Percentiles rank a stretch among this genome's conserved stretches.
phyloP scores from a whole-genome alignment of 2,329 filamentous ascomycete species.

The Colletotrichum endophyticum region DNA sequence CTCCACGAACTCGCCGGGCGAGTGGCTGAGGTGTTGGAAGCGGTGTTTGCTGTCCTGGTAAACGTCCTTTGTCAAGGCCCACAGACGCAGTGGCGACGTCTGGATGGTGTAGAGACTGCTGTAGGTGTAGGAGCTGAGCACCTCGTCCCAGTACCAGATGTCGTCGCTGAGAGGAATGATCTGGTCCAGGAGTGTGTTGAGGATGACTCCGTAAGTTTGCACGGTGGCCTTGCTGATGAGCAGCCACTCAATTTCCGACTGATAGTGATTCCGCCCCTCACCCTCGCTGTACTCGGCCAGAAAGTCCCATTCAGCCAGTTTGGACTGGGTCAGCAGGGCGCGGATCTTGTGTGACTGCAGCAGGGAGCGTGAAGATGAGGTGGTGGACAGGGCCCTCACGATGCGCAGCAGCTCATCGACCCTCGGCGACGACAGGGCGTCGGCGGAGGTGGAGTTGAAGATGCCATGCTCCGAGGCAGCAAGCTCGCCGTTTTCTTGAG shows the following conservation, averaged over 20 bases:
- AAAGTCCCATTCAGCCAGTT: slow-evolving; percentile 43
- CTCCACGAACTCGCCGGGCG: slow-evolving; percentile 36
- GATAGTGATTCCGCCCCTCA: slow-evolving; percentile 32
- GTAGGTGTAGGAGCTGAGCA: slow-evolving; percentile 78
- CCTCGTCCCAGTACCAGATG: slow-evolving; percentile 94
- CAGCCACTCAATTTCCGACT: slow-evolving; percentile 87
- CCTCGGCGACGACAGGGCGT: slow-evolving; percentile 55
- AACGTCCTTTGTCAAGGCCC: slow-evolving; percentile 73
- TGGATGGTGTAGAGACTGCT: slow-evolving; percentile 86
- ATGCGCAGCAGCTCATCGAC: slow-evolving; percentile 69
- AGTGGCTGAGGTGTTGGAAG: slow-evolving; percentile 27
- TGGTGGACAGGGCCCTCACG: slow-evolving; percentile 73
- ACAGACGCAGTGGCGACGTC: slow-evolving; percentile 79
- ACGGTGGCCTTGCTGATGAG: slow-evolving; percentile 88
- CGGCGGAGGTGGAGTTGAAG: slow-evolving; percentile 32
- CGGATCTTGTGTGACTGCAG: slow-evolving; percentile 66
- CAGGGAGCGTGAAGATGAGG: slow-evolving; percentile 66
- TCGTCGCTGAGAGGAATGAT: slow-evolving; percentile 85
- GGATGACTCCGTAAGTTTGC: slow-evolving; percentile 84
- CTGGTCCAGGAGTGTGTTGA: slow-evolving; percentile 80
- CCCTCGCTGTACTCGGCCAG: slow-evolving; percentile 28
- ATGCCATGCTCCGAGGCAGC: slow-evolving; percentile 38
- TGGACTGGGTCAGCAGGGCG: slow-evolving; percentile 66
- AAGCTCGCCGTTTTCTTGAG: slow-evolving; percentile 21
- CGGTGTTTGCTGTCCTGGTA: slow-evolving; percentile 61